Conservation (phyloP, 2,329 filamentous ascomycete genomes). For the Colletotrichum sp. region DNA sequence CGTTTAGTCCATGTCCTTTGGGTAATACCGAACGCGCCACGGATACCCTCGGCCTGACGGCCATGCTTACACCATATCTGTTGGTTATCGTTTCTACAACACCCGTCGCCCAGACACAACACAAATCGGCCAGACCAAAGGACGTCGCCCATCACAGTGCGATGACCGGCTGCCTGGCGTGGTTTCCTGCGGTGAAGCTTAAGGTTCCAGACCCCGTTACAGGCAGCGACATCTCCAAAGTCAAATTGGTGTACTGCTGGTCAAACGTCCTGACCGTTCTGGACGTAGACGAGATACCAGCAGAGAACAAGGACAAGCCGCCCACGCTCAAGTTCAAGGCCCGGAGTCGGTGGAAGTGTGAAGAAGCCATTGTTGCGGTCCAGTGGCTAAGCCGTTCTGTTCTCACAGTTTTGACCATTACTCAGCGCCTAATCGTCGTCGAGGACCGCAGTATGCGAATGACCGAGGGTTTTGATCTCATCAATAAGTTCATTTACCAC, state of each 20-base stretch:
- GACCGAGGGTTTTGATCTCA: conserved; percentile 91
- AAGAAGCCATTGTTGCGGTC: conserved; percentile 93
- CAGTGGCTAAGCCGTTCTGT: conserved; percentile 98
- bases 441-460: conserved; percentile 89
- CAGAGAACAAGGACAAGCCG: conserved; percentile 76
- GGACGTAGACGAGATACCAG: conserved; percentile 78
- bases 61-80: conserved; percentile 93
- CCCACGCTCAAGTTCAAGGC: conserved; percentile 80
- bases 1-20: conserved; percentile 86
- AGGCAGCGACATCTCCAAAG: conserved; percentile 74
- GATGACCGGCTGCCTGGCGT: conserved; percentile 91
- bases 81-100: conserved; percentile 97
- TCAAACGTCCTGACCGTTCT: conserved; percentile 95
- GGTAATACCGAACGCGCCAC: conserved; percentile 93
- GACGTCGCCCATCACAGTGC: conserved; percentile 89
- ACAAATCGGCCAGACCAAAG: conserved; percentile 90
- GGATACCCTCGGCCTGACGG: conserved; percentile 87
- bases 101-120: conserved; percentile 92
- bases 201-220: conserved; percentile 75
- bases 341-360: conserved; percentile 88
- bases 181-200: conserved; percentile 95
- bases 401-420: conserved; percentile 89
- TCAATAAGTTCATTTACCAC: conserved; percentile 93
- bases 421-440: conserved; percentile 88
- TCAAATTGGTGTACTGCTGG: conserved; percentile 97